These are phyloP conservation scores for Dissophora globulifera DNA, from an alignment of 192 early-diverging fungal species.

Conservation along the genomic window DNA sequence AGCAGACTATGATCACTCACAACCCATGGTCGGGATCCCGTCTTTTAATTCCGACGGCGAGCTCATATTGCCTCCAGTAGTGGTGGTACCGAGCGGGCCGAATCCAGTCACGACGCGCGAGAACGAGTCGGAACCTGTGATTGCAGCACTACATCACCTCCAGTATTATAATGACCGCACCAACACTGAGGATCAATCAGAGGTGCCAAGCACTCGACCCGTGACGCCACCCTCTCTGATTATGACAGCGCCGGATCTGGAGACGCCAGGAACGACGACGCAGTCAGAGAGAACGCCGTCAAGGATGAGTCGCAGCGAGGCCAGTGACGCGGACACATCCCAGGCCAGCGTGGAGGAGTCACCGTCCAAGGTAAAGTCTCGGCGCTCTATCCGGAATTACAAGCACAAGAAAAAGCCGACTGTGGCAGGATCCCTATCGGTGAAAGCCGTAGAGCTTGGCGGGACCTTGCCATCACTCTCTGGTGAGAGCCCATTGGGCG, in stretches of 20 bases:
- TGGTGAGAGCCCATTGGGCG: too few relatives aligned
- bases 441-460: too few relatives aligned
- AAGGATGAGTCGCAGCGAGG: too few relatives aligned
- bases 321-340: background rate
- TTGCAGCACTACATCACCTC: too few relatives aligned
- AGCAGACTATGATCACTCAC: background rate
- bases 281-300: too few relatives aligned
- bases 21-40: slow-evolving; percentile 19
- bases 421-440: too few relatives aligned
- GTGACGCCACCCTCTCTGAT: background rate
- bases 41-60: too few relatives aligned
- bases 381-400: slow-evolving; percentile 25
- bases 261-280: too few relatives aligned
- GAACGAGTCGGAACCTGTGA: too few relatives aligned
- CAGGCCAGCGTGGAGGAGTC: slow-evolving; percentile 7
- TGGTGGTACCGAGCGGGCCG: too few relatives aligned
- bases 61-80: too few relatives aligned
- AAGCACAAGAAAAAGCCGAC: slow-evolving; percentile 9
- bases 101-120: slow-evolving; percentile 22
- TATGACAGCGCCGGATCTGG: background rate
- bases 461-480: too few relatives aligned
- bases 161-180: background rate
- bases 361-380: slow-evolving; percentile 10
- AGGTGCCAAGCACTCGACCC: background rate
- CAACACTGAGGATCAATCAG: background rate